These are phyloP conservation scores for Xylaria castorea DNA, from an alignment of 495 filamentous ascomycete species.

Conservation along the genomic window DNA sequence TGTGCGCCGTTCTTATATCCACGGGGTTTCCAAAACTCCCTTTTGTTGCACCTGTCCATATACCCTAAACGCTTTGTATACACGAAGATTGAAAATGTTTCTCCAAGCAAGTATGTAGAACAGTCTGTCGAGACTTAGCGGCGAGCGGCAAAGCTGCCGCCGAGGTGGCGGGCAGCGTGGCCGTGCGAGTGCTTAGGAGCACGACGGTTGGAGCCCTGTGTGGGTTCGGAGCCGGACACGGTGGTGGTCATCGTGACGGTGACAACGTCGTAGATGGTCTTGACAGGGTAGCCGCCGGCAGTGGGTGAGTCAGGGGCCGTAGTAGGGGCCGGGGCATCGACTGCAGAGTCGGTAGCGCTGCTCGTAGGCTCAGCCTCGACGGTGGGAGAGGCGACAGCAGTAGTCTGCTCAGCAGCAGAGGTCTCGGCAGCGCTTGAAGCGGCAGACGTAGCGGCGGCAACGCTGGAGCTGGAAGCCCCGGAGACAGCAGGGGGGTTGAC, in stretches of 20 bases:
- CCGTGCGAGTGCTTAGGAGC: constrained; percentile 35
- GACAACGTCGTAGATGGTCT: constrained; percentile 63
- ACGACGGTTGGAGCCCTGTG: constrained; percentile 28
- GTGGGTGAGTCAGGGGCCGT: constrained; percentile 46
- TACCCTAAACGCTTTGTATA: constrained; percentile 14
- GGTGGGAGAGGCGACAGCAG: constrained; percentile 34
- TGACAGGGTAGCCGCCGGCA: constrained; percentile 46
- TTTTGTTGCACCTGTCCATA: background rate
- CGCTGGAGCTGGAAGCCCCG: constrained; percentile 6
- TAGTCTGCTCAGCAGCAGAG: constrained; percentile 41
- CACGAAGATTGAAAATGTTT: constrained; percentile 14
- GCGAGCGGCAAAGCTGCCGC: constrained; percentile 33
- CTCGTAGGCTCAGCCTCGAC: constrained; percentile 24
- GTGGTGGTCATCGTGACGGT: constrained; percentile 52
- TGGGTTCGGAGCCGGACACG: constrained; percentile 23
- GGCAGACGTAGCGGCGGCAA: constrained; percentile 20
- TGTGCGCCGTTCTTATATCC: constrained; percentile 1
- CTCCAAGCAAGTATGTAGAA: background rate
- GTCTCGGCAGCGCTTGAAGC: constrained; percentile 45
- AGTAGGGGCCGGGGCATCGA: background rate
- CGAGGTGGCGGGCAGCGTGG: constrained; percentile 35
- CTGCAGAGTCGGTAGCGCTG: constrained; percentile 8
- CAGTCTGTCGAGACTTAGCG: constrained; percentile 26
- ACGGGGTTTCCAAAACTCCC: background rate
- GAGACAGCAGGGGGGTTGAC: constrained; percentile 30